These are phyloP conservation scores for Nakaseomyces uthaithaninus DNA, from an alignment of 1,139 yeast genomes.

Conservation along the genomic window DNA sequence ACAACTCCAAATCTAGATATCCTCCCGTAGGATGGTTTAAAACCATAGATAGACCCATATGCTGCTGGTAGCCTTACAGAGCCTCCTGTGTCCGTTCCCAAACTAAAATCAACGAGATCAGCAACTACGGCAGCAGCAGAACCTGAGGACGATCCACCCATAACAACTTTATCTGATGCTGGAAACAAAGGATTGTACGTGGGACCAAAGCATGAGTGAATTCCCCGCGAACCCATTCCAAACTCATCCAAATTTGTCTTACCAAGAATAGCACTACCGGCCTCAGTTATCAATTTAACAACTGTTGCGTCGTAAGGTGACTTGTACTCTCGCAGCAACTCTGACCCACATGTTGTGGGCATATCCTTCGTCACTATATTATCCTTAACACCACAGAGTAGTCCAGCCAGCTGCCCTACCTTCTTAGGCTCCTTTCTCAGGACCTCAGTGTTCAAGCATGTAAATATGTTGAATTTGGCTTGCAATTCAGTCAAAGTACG, in stretches of 20 bases:
- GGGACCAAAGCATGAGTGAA: slow-evolving; percentile 55
- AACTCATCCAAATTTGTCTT: slow-evolving; percentile 95
- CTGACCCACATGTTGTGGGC: slow-evolving; percentile 73
- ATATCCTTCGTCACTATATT: slow-evolving; percentile 59
- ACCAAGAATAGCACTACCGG: slow-evolving; percentile 51
- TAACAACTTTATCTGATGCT: slow-evolving; percentile 33
- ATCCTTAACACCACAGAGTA: slow-evolving; percentile 52
- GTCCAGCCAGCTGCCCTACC: neutral
- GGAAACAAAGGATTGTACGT: slow-evolving; percentile 55
- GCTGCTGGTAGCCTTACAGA: slow-evolving; percentile 89
- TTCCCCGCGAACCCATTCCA: slow-evolving; percentile 84
- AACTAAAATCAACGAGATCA: slow-evolving; percentile 54
- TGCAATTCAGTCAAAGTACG: slow-evolving; percentile 5
- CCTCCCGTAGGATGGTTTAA: slow-evolving; percentile 89
- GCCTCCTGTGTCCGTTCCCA: slow-evolving; percentile 98
- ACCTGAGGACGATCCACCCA: slow-evolving; percentile 97
- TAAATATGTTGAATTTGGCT: slow-evolving; percentile 6
- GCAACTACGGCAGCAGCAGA: slow-evolving; percentile 87
- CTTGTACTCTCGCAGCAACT: slow-evolving; percentile 45
- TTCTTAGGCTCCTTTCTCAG: neutral
- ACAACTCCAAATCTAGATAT: slow-evolving; percentile 87
- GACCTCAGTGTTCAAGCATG: neutral
- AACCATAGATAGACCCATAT: slow-evolving; percentile 74
- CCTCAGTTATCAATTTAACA: slow-evolving; percentile 41
- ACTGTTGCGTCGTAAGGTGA: slow-evolving; percentile 85